A percentile compares a stretch with the other conserved stretches of the same genome.
Evolutionary conservation across 2,329 filamentous ascomycete genomes (phyloP).

Genomic region (Trichoderma afroharzianum): DNA sequence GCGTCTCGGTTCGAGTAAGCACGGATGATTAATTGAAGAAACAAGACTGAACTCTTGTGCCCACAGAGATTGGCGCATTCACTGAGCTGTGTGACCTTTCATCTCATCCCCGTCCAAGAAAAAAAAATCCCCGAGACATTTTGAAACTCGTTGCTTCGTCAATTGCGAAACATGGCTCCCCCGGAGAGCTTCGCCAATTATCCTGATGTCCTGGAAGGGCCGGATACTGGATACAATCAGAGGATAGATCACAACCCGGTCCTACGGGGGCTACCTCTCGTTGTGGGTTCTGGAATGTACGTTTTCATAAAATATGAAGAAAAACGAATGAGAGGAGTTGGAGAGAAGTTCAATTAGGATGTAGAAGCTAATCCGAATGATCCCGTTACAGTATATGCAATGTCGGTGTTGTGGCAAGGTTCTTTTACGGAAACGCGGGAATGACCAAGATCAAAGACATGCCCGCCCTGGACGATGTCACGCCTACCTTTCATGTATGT

Average conservation of each 20-base stretch:
- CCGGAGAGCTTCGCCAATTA: constrained; percentile 41
- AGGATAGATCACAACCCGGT: constrained; percentile 60
- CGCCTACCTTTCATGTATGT: constrained; percentile 48
- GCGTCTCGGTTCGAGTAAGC: neutral
- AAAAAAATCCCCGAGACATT: neutral
- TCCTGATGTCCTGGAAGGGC: constrained; percentile 35
- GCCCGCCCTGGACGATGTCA: constrained; percentile 42
- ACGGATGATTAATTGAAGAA: neutral
- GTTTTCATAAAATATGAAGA: neutral
- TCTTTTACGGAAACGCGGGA: constrained; percentile 67
- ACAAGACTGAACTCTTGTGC: neutral
- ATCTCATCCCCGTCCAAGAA: neutral
- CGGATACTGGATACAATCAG: constrained; percentile 36
- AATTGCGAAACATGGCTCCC: constrained; percentile 25
- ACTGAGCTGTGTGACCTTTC: neutral
- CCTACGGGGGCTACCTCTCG: constrained; percentile 62
- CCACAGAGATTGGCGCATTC: neutral
- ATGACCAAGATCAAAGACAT: constrained; percentile 48
- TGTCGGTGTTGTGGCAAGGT: constrained; percentile 57
- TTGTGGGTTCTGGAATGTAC: constrained; percentile 60
- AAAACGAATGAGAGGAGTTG: neutral
- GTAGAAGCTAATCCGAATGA: neutral
- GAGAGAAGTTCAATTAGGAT: neutral
- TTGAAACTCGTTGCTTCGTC: neutral
- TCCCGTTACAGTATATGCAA: constrained; percentile 51